Base-by-base conservation (phyloP, 768 basidiomycete species). In the Cyclocybe cylindracea region DNA sequence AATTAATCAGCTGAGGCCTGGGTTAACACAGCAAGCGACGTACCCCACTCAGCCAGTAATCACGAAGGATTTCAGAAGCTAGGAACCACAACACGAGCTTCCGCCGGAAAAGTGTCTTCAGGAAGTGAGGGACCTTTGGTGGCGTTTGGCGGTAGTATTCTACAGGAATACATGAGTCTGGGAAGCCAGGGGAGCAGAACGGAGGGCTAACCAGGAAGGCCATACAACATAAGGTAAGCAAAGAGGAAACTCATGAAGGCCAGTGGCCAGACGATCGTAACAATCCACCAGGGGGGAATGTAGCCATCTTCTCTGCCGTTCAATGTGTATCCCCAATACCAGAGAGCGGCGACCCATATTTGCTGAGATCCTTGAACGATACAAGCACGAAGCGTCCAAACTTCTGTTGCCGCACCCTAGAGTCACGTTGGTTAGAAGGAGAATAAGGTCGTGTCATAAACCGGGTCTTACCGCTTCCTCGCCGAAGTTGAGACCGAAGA, bases 51-150 rank as follows among this genome's bases (percentile, higher is more conserved):
- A 94, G 69, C 92, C 92, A 92, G 67, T 93, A 93, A 61, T 94
- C 89, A n/a, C 94, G 86, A 47, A 97, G 77, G 39, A 97, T 73
- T 70, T 95, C 94, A 0, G 94, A 91, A 31, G 89, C 86, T 52
- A 97, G 77, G 87, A 97, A 95, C 94, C 94, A 96, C 11, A 96
- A 75, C 6, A 98, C 94, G 45, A 97, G 76, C 70, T 93, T 96
- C 53, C 94, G 75, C 44, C 94, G 82, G 78, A 95, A 89, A 31
- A 98, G 76, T 1, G 94, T 96, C 69, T 72, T 84, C 64, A 94
- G 72, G 80, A 97, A 97, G 70, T 89, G 89, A 40, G 93, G 94
- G 8, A 97, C 94, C 64, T 94, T 94, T 1, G 94, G 94, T 16
- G 94, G 94, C 11, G 93, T 90, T 74, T 96, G 91, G 47, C 86